Conservation (phyloP, 176 grass and related monocot species). For the Ensete ventricosum region DNA sequence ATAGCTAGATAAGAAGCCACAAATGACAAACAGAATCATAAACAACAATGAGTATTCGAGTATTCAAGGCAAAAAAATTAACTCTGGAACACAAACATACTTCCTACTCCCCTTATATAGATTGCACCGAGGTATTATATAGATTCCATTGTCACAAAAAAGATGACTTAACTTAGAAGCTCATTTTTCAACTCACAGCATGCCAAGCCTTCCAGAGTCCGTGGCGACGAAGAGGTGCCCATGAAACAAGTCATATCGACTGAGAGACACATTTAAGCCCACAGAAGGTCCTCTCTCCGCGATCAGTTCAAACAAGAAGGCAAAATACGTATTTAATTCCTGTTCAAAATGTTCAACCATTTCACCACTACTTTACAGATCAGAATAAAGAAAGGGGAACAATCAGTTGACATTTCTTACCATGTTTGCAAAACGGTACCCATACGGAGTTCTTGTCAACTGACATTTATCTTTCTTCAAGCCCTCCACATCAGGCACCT, state of each 20-base stretch:
- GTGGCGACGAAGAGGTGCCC: constrained; percentile 80
- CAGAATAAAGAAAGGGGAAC: neutral
- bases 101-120: neutral
- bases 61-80: neutral
- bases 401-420: constrained; percentile 17
- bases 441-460: constrained; percentile 73
- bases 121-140: neutral
- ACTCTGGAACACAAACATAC: neutral
- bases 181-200: constrained; percentile 46
- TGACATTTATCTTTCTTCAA: constrained; percentile 58
- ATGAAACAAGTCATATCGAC: constrained; percentile 76
- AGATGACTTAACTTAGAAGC: neutral
- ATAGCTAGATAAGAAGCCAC: neutral
- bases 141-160: neutral
- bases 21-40: neutral
- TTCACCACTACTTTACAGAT: neutral
- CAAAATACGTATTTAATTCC: constrained; percentile 80
- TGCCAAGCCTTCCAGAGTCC: constrained; percentile 59
- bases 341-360: constrained; percentile 29
- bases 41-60: neutral
- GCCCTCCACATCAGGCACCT: constrained; percentile 77
- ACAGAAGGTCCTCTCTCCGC: constrained; percentile 44
- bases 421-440: constrained; percentile 47
- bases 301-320: constrained; percentile 83
- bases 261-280: constrained; percentile 69